Percentiles rank a stretch among this genome's conserved stretches.
These are phyloP conservation scores for Podaxis carcinomalis DNA, from an alignment of 768 basidiomycete species.

Conservation along the genomic window DNA sequence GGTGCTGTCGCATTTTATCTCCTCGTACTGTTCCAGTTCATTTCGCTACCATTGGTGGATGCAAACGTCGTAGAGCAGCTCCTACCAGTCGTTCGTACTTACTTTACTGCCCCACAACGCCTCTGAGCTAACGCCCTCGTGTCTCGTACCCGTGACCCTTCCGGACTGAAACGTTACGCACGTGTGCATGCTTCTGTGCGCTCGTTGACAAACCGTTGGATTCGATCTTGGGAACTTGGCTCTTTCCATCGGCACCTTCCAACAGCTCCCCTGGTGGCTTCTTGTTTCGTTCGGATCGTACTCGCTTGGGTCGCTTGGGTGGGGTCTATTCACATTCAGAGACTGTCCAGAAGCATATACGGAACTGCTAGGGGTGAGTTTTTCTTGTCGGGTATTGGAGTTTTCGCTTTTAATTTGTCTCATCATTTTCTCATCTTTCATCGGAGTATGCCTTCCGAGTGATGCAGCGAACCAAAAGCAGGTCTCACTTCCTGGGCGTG, in stretches of 20 bases:
- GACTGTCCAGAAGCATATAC: conserved; percentile 80
- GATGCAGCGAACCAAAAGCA: neutral
- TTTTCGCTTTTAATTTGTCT: conserved; percentile 5
- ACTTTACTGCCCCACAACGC: neutral
- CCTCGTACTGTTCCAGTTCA: conserved; percentile 47
- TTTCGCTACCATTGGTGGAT: conserved; percentile 53
- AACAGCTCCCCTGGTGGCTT: conserved; percentile 80
- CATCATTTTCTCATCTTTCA: conserved; percentile 1
- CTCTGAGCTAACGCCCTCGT: neutral
- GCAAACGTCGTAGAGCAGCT: conserved; percentile 41
- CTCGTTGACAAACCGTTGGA: neutral
- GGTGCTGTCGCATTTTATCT: conserved; percentile 47
- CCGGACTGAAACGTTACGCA: neutral
- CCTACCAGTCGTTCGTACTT: conserved; percentile 52
- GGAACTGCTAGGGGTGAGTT: conserved; percentile 58
- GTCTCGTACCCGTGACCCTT: neutral
- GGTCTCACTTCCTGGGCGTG: neutral
- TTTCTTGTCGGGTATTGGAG: neutral
- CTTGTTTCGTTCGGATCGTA: conserved; percentile 78
- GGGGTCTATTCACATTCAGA: conserved; percentile 67
- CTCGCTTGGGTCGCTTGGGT: conserved; percentile 71
- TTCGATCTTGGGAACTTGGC: neutral
- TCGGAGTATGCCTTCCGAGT: neutral
- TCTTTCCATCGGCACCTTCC: neutral
- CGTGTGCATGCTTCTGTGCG: neutral